Evolutionary conservation across 2,329 filamentous ascomycete genomes (phyloP), one percentile per base, ranked within the genome.

Genomic region (Pseudogymnoascus sp.): DNA sequence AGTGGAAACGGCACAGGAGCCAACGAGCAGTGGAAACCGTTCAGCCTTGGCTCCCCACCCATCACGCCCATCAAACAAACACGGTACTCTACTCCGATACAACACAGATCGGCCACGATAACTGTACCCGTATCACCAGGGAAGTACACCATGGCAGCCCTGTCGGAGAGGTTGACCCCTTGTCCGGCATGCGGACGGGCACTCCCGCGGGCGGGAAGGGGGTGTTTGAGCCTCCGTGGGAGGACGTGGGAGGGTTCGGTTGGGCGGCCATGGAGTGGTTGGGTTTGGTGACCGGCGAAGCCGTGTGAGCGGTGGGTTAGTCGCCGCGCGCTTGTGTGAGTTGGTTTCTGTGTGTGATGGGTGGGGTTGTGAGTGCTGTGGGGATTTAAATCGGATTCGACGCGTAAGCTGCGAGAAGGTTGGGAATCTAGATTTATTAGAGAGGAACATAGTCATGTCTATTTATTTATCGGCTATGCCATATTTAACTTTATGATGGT

Each of bases 191-290:
- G 28, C 28, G 16, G 51, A 13, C 51, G 51, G 51, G 51, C 28
- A 34, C 51, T 57, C 51, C 51, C 51, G 51, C 25, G 51, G 19
- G 25, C 28, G 51, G 51, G 51, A 57, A 57, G n/a, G 51, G 51
- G 14, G 25, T n/a, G 23, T 31, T 11, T 54, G 48, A 54, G 48
- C 25, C 48, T 54, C 25, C 25, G 48, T 54, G 23, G 48, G 8
- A 19, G n/a, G 14, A 4, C 13, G 13, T 11, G 51, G 25, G 28
- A 16, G 25, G 25, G 48, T 19, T 48, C 43, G 6, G 6, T 48
- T 48, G 43, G 43, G 21, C 43, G 8, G 25, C 23, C 3, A 10
- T 6, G 25, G 6, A 16, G 7, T 28, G 43, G 43, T 25, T 48
- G 21, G 13, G 43, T 48, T 45, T 48, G 21, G 19, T 48, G 14